Base-by-base conservation (phyloP, 2,329 filamentous ascomycete species). In the Diaporthe nobilis region DNA sequence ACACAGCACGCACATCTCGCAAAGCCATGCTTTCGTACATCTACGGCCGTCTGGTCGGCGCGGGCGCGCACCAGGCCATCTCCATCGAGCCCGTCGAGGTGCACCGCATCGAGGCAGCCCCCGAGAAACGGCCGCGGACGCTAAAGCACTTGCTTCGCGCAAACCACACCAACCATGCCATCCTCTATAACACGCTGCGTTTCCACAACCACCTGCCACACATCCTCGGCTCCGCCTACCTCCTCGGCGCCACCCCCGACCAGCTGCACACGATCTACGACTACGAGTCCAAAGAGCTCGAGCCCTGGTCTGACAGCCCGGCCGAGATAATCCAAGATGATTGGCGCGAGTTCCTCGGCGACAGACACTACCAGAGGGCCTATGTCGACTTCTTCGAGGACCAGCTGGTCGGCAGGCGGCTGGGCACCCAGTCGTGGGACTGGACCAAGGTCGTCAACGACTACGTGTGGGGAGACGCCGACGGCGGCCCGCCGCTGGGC, bases 371-470 rank as follows among this genome's bases (percentile, higher is more conserved):
- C 81, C 95, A 99, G 84, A 91, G 96, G 76, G 96, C 95, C 0
- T 99, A 93, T 81, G 88, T 99, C 74, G 96, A 99, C 83, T 98
- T 97, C 82, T 98, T 98, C 82, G 97, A 99, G 83, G 97, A 99
- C 82, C 92, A 95, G 80, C 87, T 98, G 42, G 95, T 94, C 4
- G 86, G 90, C 83, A 86, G 87, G 39, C 65, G 72, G 34, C 63
- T 72, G 55, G 71, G 71, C 49, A 44, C 71, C 49, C 86, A 87
- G 25, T 90, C 91, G 49, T 98, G 98, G 82, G 91, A 98, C 81
- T 98, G 97, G 95, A 94, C 93, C 81, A 87, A 88, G 72, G 91
- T 98, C 3, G 87, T 97, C 12, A 86, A 91, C 4, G 90, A 96
- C 77, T 98, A 94, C 82, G 84, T 99, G 61, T 94, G 96, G 78